Evolutionary conservation across 1,284 basidiomycete species (phyloP), one percentile per base, ranked within the genome.

Genomic region (Cutaneotrichosporon arboriforme): DNA sequence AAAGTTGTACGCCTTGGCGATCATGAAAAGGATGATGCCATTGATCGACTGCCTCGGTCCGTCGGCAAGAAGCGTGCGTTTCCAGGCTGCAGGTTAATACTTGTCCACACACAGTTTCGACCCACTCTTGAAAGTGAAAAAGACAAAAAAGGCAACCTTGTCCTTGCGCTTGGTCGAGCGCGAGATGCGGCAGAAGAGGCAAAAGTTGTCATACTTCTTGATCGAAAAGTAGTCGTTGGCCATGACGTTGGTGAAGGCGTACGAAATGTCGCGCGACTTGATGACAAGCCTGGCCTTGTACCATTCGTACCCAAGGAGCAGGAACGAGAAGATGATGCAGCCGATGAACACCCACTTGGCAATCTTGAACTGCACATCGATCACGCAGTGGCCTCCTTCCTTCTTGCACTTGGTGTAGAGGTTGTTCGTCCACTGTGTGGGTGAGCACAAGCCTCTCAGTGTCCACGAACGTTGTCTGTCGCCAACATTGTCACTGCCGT

Each of bases 11-110:
- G 86, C 82, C 21, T 90, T 81, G 72, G 85, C 94, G 61, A 97
- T 88, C 18, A 89, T 88, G 73, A 91, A 97, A 13, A 98, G 80
- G 12, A 90, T 93, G 63, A 97, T 79, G 17, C 83, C 92, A 69
- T 98, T 97, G 81, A 98, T 97, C 13, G 87, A 84, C 77, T 98
- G 94, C 75, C 94, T 89, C 49, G 94, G 96, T n/a, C 88, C 91
- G 73, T 98, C 94, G 51, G 94, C 91, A 54, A 97, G 78, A 15
- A 97, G 77, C 8, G 97, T 76, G 17, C 90, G 86, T 77, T 97
- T 98, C 94, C 94, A 98, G 73, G 87, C 90, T 93, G 62, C 36
- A 10, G 26, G 31, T 31, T 13, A 54, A 46, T 46, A 23, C 35
- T 9, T 37, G 9, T 20, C 23, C 46, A 39, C 31, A 10, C 17